Evolutionary conservation across 106 monocot genomes (phyloP).

Genomic region (Amphibolis antarctica): DNA sequence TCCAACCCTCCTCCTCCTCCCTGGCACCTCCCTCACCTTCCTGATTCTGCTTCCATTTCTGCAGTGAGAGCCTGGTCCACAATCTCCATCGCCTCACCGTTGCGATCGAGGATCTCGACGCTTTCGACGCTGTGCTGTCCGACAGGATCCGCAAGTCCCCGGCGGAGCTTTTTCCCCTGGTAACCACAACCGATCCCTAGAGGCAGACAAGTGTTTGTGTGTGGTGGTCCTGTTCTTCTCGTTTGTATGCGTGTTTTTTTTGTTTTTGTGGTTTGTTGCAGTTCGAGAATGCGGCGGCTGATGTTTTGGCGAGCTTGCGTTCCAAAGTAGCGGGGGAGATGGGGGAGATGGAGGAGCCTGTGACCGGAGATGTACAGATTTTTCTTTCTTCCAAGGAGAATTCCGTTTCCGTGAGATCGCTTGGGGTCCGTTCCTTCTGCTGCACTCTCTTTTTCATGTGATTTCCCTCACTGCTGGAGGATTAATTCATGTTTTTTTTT

Average conservation of each 20-base stretch:
- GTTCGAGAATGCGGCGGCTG: conserved; percentile 86
- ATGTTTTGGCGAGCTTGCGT: conserved; percentile 77
- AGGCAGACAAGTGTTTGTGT: too few relatives aligned
- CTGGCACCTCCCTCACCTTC: too few relatives aligned
- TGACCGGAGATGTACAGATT: conserved; percentile 82
- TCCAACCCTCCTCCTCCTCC: too few relatives aligned
- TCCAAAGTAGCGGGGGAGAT: conserved; percentile 82
- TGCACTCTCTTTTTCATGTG: not conserved
- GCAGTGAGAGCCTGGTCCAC: conserved; percentile 78
- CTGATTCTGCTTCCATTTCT: not conserved
- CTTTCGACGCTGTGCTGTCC: conserved; percentile 78
- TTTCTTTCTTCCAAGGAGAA: conserved; percentile 87
- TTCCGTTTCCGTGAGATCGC: conserved; percentile 58
- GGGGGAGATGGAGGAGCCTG: conserved; percentile 95
- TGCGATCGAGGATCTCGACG: conserved; percentile 77
- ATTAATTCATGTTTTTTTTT: not conserved
- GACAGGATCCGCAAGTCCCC: conserved; percentile 78
- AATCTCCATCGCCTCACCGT: conserved; percentile 53
- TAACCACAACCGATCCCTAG: too few relatives aligned
- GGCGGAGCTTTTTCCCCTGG: conserved; percentile 80
- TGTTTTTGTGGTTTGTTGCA: conserved; percentile 12
- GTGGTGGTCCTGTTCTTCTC: too few relatives aligned
- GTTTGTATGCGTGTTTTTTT: too few relatives aligned
- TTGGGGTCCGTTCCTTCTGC: conserved; percentile 46
- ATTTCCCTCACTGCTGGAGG: not conserved